Base-by-base conservation (phyloP, 2,329 filamentous ascomycete genomes). In the Fusarium chaquense region DNA sequence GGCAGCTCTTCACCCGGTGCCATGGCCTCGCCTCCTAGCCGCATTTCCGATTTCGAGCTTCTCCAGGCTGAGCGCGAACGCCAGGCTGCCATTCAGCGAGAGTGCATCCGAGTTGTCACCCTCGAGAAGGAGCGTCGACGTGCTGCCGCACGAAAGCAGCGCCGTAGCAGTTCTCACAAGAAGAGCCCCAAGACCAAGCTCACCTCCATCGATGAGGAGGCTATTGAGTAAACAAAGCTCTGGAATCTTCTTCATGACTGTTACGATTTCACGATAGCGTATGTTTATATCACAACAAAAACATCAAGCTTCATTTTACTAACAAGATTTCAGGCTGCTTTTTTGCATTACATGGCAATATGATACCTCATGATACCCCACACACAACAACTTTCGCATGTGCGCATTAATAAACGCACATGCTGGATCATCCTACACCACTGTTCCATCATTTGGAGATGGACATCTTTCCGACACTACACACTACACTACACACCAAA, bases 51-150 rank as follows among this genome's bases (percentile, higher is more conserved):
- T 65, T 82, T 82, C 66, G 83, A 87, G 77, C 75, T 86, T 43
- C 76, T 86, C 54, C 80, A 84, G 76, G 76, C 83, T 74, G 83
- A 87, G 76, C 83, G 83, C 51, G 81, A 87, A 77, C 82, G 84
- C 73, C 78, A 81, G 54, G 70, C 67, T 7, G 81, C 82, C 58
- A 77, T 84, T 75, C 84, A 88, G 77, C 83, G 83, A 68, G 85
- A 88, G 78, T 83, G 83, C 49, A 76, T 87, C 68, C 81, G 83
- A 69, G 81, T 84, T 70, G 74, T 87, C 50, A 76, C 85, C 68
- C 76, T 74, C 70, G 86, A 88, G 81, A 87, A 87, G 84, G 86
- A 88, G 79, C 80, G 82, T 56, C 81, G 86, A 40, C 81, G 82
- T 65, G 78, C 81, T 35, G 72, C 72, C 58, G 73, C 71, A 40